phyloP scores from a whole-genome alignment of 257 asterid species.

The Prunella vulgaris region DNA sequence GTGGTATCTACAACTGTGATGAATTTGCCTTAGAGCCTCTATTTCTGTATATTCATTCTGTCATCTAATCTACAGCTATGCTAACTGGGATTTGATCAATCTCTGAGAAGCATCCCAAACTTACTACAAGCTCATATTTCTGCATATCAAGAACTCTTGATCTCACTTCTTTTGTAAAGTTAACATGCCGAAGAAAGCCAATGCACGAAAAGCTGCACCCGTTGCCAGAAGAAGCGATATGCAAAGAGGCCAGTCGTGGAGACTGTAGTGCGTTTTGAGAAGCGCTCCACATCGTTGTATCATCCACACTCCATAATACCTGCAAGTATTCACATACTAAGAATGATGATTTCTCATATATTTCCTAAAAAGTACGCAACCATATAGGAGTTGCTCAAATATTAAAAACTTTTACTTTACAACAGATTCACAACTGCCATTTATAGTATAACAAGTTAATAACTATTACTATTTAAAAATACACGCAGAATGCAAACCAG shows the following conservation, averaged over 20 bases:
- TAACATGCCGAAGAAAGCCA: slow-evolving; percentile 55
- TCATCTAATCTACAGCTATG: slow-evolving; percentile 9
- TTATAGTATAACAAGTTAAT: neutral
- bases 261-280: slow-evolving; percentile 34
- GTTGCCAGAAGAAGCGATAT: slow-evolving; percentile 45
- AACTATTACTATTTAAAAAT: neutral
- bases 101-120: neutral
- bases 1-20: neutral
- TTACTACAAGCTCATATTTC: neutral
- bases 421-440: neutral
- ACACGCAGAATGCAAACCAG: neutral
- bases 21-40: neutral
- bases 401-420: neutral
- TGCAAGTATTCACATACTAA: slow-evolving; percentile 21
- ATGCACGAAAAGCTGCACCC: slow-evolving; percentile 44
- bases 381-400: neutral
- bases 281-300: slow-evolving; percentile 60
- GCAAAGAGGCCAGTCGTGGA: slow-evolving; percentile 39
- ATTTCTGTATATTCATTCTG: neutral
- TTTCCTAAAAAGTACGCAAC: neutral
- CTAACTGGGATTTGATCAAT: neutral
- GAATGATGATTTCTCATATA: neutral
- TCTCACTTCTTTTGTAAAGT: slow-evolving; percentile 36
- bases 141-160: neutral
- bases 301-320: slow-evolving; percentile 57